Evolutionary conservation across 164 flowering plant species (phyloP).

Genomic region (Annona cherimola): DNA sequence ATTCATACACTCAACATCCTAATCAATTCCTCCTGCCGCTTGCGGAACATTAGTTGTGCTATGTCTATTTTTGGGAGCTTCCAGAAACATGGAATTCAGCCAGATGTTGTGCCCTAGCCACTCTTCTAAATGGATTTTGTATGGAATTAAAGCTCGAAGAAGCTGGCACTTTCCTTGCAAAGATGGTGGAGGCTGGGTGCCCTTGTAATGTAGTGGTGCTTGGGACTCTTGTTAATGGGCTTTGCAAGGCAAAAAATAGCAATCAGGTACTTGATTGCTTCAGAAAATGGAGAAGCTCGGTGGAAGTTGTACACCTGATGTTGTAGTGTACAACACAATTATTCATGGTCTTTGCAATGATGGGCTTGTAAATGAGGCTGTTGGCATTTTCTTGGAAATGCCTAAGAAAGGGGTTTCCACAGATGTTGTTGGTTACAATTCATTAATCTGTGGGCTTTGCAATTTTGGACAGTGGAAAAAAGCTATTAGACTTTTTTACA

Average conservation of each 20-base stretch:
- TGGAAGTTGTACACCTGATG: background rate
- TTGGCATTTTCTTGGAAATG: too few relatives aligned
- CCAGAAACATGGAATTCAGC: constrained; percentile 10
- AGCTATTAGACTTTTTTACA: background rate
- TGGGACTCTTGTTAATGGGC: constrained; percentile 5
- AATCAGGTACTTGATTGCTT: background rate
- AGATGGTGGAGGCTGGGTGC: constrained; percentile 4
- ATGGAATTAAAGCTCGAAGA: background rate
- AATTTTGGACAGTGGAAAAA: background rate
- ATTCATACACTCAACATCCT: constrained; percentile 12
- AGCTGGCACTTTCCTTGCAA: constrained; percentile 3
- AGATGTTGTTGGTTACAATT: too few relatives aligned
- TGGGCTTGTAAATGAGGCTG: too few relatives aligned
- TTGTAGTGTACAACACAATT: background rate
- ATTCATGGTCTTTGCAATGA: too few relatives aligned
- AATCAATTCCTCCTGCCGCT: constrained; percentile 17
- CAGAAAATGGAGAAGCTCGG: background rate
- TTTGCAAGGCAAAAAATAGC: background rate
- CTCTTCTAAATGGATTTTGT: constrained; percentile 15
- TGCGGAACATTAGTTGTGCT: constrained; percentile 3
- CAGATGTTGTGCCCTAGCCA: constrained; percentile 1
- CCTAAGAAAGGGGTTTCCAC: too few relatives aligned
- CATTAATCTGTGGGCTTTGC: constrained; percentile 2
- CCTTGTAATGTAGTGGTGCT: background rate
- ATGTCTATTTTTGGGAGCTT: constrained; percentile 19